Evolutionary conservation across 768 basidiomycete species (phyloP).

Genomic region (Tricholoma saponaceum): DNA sequence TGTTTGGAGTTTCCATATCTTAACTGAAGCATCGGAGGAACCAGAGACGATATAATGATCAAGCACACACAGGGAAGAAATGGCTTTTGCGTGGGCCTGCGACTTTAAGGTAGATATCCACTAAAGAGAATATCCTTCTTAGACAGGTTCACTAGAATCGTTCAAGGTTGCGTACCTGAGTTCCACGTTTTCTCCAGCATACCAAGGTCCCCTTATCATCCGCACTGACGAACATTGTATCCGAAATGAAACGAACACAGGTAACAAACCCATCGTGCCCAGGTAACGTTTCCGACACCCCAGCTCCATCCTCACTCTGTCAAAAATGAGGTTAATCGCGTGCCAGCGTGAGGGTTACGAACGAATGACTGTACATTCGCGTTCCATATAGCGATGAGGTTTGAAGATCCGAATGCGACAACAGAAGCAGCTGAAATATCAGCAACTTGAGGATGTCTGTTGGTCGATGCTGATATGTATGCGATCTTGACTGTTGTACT

Average conservation of each 20-base stretch:
- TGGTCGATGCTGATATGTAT: slow-evolving; percentile 46
- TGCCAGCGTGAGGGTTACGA: neutral
- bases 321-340: slow-evolving; percentile 5
- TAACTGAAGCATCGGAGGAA: slow-evolving; percentile 77
- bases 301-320: slow-evolving; percentile 46
- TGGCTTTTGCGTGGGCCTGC: slow-evolving; percentile 63
- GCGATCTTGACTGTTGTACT: slow-evolving; percentile 15
- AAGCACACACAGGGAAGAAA: slow-evolving; percentile 61
- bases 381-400: slow-evolving; percentile 43
- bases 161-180: slow-evolving; percentile 32
- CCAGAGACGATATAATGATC: slow-evolving; percentile 62
- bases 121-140: slow-evolving; percentile 33
- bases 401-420: slow-evolving; percentile 45
- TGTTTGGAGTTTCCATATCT: slow-evolving; percentile 58
- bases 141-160: slow-evolving; percentile 10
- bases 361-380: slow-evolving; percentile 27
- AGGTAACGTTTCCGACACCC: slow-evolving; percentile 66
- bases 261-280: slow-evolving; percentile 77
- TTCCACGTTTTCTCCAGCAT: slow-evolving; percentile 52
- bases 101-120: slow-evolving; percentile 46
- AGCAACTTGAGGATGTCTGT: slow-evolving; percentile 46
- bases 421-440: slow-evolving; percentile 39
- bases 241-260: slow-evolving; percentile 62
- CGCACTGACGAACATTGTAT: slow-evolving; percentile 56
- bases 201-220: slow-evolving; percentile 71